Conservation (phyloP, 2,329 filamentous ascomycete species). For the Stemphylium lycopersici region DNA sequence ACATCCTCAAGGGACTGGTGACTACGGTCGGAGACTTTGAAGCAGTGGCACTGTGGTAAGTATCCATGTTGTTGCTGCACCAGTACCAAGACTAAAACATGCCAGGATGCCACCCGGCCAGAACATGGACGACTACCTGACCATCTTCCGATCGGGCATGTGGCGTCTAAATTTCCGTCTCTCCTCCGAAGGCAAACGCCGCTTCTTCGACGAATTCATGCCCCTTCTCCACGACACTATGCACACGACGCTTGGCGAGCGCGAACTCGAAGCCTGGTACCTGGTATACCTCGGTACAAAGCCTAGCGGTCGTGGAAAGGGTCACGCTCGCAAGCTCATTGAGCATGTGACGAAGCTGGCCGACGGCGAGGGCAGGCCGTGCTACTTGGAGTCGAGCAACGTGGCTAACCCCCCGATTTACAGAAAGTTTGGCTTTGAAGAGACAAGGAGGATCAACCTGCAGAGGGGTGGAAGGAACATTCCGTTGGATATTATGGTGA, state of each 20-base stretch:
- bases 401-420: constrained; percentile 73
- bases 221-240: constrained; percentile 77
- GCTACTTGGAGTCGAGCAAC: constrained; percentile 82
- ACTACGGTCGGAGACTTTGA: constrained; percentile 79
- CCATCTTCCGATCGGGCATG: constrained; percentile 74
- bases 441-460: constrained; percentile 68
- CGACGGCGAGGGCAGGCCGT: constrained; percentile 69
- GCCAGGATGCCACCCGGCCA: constrained; percentile 75
- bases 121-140: constrained; percentile 75
- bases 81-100: constrained; percentile 7
- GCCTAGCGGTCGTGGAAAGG: constrained; percentile 71
- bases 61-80: constrained; percentile 15
- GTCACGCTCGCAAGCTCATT: constrained; percentile 74
- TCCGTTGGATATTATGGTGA: constrained; percentile 79
- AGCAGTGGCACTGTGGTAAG: constrained; percentile 78
- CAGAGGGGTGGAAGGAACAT: constrained; percentile 64
- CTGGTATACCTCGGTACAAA: constrained; percentile 83
- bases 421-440: constrained; percentile 74
- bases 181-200: constrained; percentile 70
- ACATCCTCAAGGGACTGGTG: constrained; percentile 75
- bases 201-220: constrained; percentile 79
- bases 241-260: constrained; percentile 68
- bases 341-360: constrained; percentile 70
- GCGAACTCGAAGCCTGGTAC: constrained; percentile 75
- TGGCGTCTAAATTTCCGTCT: constrained; percentile 80